phyloP scores from a whole-genome alignment of 768 basidiomycete species.

The Infundibulicybe gibba region DNA sequence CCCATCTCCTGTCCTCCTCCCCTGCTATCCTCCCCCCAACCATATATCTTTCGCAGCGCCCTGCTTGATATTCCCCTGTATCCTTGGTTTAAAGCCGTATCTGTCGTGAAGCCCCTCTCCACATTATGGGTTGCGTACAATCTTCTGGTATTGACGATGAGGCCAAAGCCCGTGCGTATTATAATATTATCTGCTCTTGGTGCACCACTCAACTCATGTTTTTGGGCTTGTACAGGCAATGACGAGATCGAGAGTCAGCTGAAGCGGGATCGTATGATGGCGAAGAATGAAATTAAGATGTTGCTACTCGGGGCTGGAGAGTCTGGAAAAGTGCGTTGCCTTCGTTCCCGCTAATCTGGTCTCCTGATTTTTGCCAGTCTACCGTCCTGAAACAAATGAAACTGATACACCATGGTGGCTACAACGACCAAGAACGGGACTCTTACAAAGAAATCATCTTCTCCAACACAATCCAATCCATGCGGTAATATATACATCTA shows the following conservation, averaged over 20 bases:
- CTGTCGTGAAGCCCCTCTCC: too few species aligned
- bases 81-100: too few species aligned
- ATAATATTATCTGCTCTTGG: not conserved
- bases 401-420: conserved; percentile 82
- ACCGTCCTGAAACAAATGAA: conserved; percentile 83
- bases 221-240: conserved; percentile 70
- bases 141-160: not conserved
- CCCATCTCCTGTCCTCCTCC: not conserved
- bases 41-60: too few species aligned
- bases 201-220: not conserved
- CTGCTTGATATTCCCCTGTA: too few species aligned
- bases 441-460: conserved; percentile 92
- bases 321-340: conserved; percentile 76
- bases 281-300: conserved; percentile 97
- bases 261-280: conserved; percentile 82
- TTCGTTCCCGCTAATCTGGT: not conserved
- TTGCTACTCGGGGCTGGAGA: conserved; percentile 92
- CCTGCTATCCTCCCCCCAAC: not conserved
- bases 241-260: conserved; percentile 94
- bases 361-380: conserved; percentile 13
- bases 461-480: conserved; percentile 86
- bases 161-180: not conserved
- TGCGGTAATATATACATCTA: conserved; percentile 60
- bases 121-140: not conserved
- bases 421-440: conserved; percentile 79